Evolutionary conservation across 2,329 filamentous ascomycete genomes (phyloP), one percentile per base, ranked within the genome.

Genomic region (Alternaria gaisen): DNA sequence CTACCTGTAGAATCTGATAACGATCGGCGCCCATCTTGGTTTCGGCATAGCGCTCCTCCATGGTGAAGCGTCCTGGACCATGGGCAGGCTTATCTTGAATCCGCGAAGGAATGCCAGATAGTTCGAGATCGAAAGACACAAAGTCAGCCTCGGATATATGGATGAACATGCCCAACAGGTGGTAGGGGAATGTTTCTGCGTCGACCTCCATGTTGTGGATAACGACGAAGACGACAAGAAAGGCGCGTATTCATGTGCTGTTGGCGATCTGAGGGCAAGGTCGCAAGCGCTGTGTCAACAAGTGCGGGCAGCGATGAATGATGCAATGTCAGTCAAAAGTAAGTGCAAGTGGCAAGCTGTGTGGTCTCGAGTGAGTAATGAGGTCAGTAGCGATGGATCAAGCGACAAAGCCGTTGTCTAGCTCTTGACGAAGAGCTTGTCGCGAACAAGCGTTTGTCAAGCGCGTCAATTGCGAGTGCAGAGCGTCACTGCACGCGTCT

Each of bases 1-100:
- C 89, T 55, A 90, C 78, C 71, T 91, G 89, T 2, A 91, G 79
- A 53, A 91, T 85, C 61, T 88, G 85, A 68, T 88, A 91, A 40
- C 83, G 84, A 62, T 89, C 84, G 4, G 88, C 88, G 3, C 86
- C 87, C 28, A 78, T 78, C 71, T 86, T 89, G 58, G 83, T 82
- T 63, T 91, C 88, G 11, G 80, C 76, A 70, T 91, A 91, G 56
- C 86, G 83, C 43, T 88, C 79, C 67, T 90, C 85, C 2, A 91
- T 77, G 3, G 83, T 83, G 32, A 83, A 82, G 58, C 82, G 82
- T 36, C 80, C 80, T 18, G 55, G 30, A 2, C 59, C 60, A 38
- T 72, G 69, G 30, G 79, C 75, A 12, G 72, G 71, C 38, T 74
- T 75, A 14, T 70, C 68, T 44, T 79, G 77, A 24, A 82, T 82